A percentile compares a stretch with the other conserved stretches of the same genome.
Evolutionary conservation across 257 asterid species (phyloP).

Genomic region (Lycium barbarum): DNA sequence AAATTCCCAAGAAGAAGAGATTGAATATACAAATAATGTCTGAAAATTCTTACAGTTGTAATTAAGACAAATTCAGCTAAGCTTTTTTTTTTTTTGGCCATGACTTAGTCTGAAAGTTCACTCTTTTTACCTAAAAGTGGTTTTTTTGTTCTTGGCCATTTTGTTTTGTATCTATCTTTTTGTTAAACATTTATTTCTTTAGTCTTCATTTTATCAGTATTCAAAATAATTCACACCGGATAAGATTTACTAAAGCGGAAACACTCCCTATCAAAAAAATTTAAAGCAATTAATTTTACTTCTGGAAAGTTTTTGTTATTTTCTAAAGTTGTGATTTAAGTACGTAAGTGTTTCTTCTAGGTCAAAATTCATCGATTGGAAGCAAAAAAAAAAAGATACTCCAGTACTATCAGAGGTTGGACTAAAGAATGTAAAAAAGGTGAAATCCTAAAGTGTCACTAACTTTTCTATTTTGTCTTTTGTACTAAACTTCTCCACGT

Average conservation of each 20-base stretch:
- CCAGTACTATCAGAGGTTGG: slow-evolving; percentile 12
- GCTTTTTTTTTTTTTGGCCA: not conserved
- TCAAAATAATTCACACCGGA: too few relatives aligned
- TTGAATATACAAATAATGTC: not conserved
- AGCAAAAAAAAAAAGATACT: not conserved
- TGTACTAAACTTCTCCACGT: not conserved
- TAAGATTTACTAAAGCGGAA: not conserved
- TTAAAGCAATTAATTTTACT: not conserved
- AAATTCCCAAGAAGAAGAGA: not conserved
- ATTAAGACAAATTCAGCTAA: not conserved
- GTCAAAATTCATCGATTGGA: not conserved
- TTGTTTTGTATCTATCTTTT: not conserved
- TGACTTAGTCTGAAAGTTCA: too few relatives aligned
- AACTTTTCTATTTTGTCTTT: not conserved
- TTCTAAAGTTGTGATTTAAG: not conserved
- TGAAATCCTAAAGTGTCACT: not conserved
- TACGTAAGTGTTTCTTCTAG: too few relatives aligned
- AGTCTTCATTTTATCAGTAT: too few relatives aligned
- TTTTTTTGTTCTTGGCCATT: not conserved
- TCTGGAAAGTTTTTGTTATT: not conserved
- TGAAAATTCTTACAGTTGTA: not conserved
- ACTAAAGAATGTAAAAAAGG: not conserved
- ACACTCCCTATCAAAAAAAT: not conserved
- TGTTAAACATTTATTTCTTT: too few relatives aligned
- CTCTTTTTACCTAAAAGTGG: not conserved